Evolutionary conservation across 2,329 filamentous ascomycete species (phyloP).

Genomic region (Rhinocladiella similis): DNA sequence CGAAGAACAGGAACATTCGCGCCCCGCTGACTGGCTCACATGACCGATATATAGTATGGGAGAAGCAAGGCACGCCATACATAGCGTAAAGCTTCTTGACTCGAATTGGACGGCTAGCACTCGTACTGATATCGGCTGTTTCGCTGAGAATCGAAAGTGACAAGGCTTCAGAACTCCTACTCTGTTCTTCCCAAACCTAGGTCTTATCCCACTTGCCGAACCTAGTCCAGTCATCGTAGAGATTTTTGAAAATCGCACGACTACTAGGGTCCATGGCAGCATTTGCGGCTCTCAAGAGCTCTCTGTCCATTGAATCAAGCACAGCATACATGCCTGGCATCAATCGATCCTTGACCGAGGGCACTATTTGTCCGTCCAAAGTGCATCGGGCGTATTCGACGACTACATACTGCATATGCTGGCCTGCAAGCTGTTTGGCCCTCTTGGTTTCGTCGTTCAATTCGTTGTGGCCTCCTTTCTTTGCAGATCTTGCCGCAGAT

Average conservation of each 20-base stretch:
- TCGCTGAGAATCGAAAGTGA: too few relatives aligned
- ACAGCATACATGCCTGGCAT: conserved; percentile 54
- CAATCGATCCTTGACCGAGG: conserved; percentile 54
- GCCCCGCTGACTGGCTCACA: too few relatives aligned
- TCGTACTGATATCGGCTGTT: too few relatives aligned
- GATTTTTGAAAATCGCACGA: conserved; percentile 52
- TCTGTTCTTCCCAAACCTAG: conserved; percentile 26
- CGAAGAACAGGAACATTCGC: too few relatives aligned
- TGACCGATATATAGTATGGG: too few relatives aligned
- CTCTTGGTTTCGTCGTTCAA: conserved; percentile 62
- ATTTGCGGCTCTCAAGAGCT: conserved; percentile 53
- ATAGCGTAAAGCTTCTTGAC: background rate
- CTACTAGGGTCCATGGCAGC: conserved; percentile 52
- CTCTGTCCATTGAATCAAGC: conserved; percentile 54
- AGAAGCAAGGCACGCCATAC: too few relatives aligned
- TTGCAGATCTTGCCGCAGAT: conserved; percentile 49
- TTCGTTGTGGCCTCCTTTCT: conserved; percentile 32
- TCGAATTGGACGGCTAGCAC: background rate
- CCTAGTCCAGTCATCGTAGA: conserved; percentile 54
- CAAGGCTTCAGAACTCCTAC: background rate
- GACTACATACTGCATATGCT: conserved; percentile 59
- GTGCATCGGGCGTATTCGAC: conserved; percentile 57
- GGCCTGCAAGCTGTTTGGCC: conserved; percentile 57
- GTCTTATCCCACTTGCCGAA: conserved; percentile 51
- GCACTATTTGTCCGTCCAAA: conserved; percentile 50